phyloP scores from a whole-genome alignment of 331 rosid genomes.

The Rosa hybrid region DNA sequence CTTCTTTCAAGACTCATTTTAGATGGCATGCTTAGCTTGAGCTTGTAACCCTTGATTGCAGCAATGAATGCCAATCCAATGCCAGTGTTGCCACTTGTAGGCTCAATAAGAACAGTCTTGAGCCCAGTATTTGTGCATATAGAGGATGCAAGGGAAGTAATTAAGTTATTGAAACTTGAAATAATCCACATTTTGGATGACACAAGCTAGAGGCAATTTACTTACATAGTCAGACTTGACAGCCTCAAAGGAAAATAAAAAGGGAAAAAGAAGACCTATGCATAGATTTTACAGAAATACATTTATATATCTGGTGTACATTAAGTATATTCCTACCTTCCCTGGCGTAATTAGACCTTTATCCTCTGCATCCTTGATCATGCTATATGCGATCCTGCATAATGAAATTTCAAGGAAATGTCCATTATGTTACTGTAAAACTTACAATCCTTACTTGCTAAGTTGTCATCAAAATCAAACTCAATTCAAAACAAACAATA shows the following conservation, averaged over 20 bases:
- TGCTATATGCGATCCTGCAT: constrained; percentile 69
- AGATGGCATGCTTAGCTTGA: constrained; percentile 55
- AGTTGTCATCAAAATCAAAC: neutral
- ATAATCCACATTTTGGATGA: neutral
- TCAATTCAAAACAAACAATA: neutral
- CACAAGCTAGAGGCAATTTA: constrained; percentile 38
- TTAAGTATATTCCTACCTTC: constrained; percentile 47
- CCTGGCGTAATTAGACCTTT: constrained; percentile 81
- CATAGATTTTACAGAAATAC: neutral
- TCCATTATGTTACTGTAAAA: neutral
- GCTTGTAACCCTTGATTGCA: constrained; percentile 71
- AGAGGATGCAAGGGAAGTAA: constrained; percentile 13
- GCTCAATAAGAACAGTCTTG: constrained; percentile 75
- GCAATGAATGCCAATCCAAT: constrained; percentile 79
- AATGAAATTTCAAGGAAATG: constrained; percentile 1
- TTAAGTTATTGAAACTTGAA: constrained; percentile 10
- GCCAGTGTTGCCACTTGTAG: constrained; percentile 85
- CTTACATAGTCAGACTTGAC: constrained; percentile 1
- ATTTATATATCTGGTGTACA: neutral
- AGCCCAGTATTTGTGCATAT: constrained; percentile 22
- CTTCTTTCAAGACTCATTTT: constrained; percentile 53
- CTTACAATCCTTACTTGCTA: neutral
- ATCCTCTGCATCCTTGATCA: constrained; percentile 90
- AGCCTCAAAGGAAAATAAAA: neutral
- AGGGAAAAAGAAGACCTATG: neutral